phyloP scores from a whole-genome alignment of 78 protist species.

The Dictyostelium citrinum region DNA sequence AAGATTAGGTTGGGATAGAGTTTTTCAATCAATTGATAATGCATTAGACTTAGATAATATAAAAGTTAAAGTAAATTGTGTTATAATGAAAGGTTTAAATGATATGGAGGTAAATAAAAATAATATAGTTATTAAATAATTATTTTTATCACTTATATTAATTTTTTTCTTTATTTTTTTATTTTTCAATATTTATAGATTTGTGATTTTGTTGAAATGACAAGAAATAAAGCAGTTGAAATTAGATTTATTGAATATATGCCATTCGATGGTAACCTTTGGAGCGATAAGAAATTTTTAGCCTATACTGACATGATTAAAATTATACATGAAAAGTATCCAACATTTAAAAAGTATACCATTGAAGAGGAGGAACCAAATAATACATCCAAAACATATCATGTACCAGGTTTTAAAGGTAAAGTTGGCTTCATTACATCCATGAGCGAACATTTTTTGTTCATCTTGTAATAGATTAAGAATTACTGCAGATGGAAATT shows the following conservation, averaged over 20 bases:
- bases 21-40: conserved; percentile 54
- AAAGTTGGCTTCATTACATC: conserved; percentile 91
- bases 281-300: conserved; percentile 85
- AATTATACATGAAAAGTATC: conserved; percentile 15
- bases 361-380: conserved; percentile 56
- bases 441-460: conserved; percentile 94
- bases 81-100: conserved; percentile 89
- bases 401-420: conserved; percentile 79
- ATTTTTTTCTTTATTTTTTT: no score
- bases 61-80: conserved; percentile 88
- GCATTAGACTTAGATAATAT: conserved; percentile 33
- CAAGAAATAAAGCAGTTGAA: conserved; percentile 70
- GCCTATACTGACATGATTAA: conserved; percentile 75
- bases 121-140: no score
- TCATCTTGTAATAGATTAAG: conserved; percentile 92
- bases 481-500: conserved; percentile 92
- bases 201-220: conserved; percentile 79
- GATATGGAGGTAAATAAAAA: conserved; percentile 82
- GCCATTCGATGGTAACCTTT: conserved; percentile 93
- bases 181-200: background rate
- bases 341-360: background rate
- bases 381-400: conserved; percentile 84
- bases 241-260: conserved; percentile 94
- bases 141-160: no score
- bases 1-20: conserved; percentile 80